Evolutionary conservation across 495 filamentous ascomycete genomes (phyloP), one percentile per base, ranked within the genome.

Genomic region (Clavariopsis aquatica): DNA sequence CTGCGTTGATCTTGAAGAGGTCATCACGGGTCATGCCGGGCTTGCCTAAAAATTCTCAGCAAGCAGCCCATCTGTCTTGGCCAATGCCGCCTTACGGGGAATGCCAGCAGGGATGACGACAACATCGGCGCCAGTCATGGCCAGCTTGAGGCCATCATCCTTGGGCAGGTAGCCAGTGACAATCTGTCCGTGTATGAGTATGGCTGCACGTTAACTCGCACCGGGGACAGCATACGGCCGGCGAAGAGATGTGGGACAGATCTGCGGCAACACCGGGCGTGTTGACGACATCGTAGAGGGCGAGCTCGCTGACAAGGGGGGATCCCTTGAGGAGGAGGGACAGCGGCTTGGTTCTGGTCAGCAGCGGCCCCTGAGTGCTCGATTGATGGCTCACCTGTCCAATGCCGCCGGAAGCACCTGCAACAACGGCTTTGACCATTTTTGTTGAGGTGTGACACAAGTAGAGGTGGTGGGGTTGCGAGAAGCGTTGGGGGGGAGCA

Each of bases 1-100:
- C 90, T 53, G 93, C 93, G 73, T 97, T 97, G 81, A 95, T 91
- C 79, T 94, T 96, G 89, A 98, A 98, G 59, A 98, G 91, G 71
- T 97, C 93, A 73, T 98, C 95, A 81, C 94, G 92, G 76, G 89
- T 96, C 94, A 98, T 98, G 73, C 95, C 95, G 62, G 94, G 94
- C 83, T 98, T 98, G 78, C 93, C 93, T 97, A 67, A 52, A 62
- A 52, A 27, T 58, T 27, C 49, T 56, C 28, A 70, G 64, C 22
- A 31, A 2, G 1, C 19, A 15, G 27, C 49, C 52, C 10, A 23
- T 19, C 41, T 24, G 29, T 17, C 10, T 4, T 22, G 6, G 13
- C 31, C 5, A 23, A 26, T 1, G 52, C 17, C 28, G 45, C 83
- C 93, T 72, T 77, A 95, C 94, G 93, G 72, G 94, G 94, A 83